Conservation (phyloP, 2,329 filamentous ascomycete genomes). For the Pseudogymnoascus sp. region DNA sequence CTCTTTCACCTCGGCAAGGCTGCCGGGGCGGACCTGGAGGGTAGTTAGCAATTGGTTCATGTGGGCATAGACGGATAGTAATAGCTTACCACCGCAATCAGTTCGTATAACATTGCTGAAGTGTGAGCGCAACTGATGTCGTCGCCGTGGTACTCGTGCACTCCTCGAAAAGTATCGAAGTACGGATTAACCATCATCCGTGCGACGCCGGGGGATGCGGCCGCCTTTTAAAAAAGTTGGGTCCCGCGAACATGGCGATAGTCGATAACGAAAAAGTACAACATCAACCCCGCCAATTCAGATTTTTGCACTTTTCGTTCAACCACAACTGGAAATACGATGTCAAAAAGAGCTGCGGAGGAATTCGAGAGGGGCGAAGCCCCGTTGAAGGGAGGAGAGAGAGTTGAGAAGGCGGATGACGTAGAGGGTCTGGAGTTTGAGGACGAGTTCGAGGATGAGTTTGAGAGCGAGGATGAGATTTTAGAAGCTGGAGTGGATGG, state of each 20-base stretch:
- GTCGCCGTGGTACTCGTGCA: not conserved
- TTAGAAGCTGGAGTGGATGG: constrained; percentile 92
- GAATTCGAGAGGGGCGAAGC: constrained; percentile 36
- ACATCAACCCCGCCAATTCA: constrained; percentile 5
- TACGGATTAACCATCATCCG: not conserved
- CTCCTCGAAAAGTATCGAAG: constrained; percentile 3
- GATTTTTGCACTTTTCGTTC: not conserved
- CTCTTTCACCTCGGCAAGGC: constrained; percentile 89
- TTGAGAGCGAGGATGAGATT: constrained; percentile 86
- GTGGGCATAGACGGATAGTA: not conserved
- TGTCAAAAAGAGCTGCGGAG: constrained; percentile 53
- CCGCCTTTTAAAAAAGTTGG: constrained; percentile 3
- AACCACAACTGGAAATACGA: constrained; percentile 24
- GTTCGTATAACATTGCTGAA: constrained; percentile 78
- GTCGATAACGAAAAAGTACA: constrained; percentile 19
- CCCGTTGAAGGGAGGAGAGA: constrained; percentile 51
- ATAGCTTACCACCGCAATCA: constrained; percentile 79
- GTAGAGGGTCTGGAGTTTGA: constrained; percentile 74
- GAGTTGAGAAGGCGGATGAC: constrained; percentile 57
- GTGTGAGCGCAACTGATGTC: constrained; percentile 1
- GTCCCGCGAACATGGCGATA: constrained; percentile 7
- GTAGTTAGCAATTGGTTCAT: constrained; percentile 15
- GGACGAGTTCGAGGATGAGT: constrained; percentile 90
- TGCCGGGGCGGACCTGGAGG: constrained; percentile 79
- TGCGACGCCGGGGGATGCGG: constrained; percentile 1